Evolutionary conservation across 2,329 filamentous ascomycete species (phyloP).

Genomic region (Immersiporthe knoxdaviesiana): DNA sequence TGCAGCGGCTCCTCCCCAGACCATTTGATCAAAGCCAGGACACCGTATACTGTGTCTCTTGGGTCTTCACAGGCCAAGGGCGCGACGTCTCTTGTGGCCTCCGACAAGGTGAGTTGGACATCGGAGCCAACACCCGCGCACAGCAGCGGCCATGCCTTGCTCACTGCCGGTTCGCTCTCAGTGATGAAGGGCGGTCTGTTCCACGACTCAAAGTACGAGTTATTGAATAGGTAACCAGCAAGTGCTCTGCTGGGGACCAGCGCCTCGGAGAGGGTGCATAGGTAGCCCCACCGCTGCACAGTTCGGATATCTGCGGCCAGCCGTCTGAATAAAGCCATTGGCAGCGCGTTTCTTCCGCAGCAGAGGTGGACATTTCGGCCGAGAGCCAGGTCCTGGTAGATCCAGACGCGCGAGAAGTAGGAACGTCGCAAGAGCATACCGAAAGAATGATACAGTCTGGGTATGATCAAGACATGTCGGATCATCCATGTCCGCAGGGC

Average conservation of each 20-base stretch:
- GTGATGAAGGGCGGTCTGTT: background rate
- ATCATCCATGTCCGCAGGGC: background rate
- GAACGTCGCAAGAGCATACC: background rate
- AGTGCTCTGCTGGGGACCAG: background rate
- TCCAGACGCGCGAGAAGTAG: conserved; percentile 21
- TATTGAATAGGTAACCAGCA: background rate
- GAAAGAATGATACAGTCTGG: background rate
- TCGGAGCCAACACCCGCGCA: background rate
- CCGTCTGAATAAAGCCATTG: background rate
- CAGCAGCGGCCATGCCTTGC: background rate
- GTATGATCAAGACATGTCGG: background rate
- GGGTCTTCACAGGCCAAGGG: conserved; percentile 4
- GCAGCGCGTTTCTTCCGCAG: background rate
- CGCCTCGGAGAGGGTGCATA: background rate
- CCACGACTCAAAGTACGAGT: background rate
- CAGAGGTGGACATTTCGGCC: background rate
- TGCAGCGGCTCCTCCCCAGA: background rate
- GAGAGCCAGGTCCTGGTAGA: conserved; percentile 16
- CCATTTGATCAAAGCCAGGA: conserved; percentile 7
- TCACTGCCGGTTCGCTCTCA: background rate
- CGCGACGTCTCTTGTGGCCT: background rate
- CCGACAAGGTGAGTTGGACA: background rate
- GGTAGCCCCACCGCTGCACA: too few species aligned
- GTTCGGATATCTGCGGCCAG: background rate
- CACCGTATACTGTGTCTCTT: conserved; percentile 14